Percentiles rank a stretch among this genome's conserved stretches.
Conservation (phyloP, 1,139 yeast species). For the Kodamaea fungicola region DNA sequence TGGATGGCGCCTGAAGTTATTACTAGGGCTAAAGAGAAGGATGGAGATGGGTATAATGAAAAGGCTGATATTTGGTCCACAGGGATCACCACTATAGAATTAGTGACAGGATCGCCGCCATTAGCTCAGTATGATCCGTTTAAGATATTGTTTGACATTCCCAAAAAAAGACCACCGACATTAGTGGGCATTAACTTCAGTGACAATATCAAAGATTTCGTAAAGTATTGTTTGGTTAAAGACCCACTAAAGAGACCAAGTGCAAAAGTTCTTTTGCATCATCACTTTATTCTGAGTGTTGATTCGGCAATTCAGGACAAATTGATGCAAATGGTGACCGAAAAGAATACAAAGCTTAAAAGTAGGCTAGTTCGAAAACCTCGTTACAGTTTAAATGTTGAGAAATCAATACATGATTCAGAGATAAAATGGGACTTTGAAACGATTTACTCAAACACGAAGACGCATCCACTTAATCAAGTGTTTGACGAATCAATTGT, state of each 20-base stretch:
- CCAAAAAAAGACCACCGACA: slow-evolving; percentile 64
- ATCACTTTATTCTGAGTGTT: slow-evolving; percentile 37
- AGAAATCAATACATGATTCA: background rate
- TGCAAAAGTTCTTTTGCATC: slow-evolving; percentile 42
- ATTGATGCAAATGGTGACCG: slow-evolving; percentile 9
- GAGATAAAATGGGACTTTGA: background rate
- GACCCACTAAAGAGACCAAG: slow-evolving; percentile 54
- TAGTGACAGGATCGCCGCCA: slow-evolving; percentile 74
- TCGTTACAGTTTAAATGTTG: slow-evolving; percentile 2
- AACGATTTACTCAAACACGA: background rate
- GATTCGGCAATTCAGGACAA: slow-evolving; percentile 5
- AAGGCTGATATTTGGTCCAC: slow-evolving; percentile 89
- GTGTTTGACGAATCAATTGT: too few relatives aligned
- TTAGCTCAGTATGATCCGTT: slow-evolving; percentile 66
- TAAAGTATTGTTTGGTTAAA: slow-evolving; percentile 54
- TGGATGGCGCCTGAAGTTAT: slow-evolving; percentile 96
- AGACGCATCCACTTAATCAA: too few relatives aligned
- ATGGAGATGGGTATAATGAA: slow-evolving; percentile 67
- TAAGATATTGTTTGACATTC: slow-evolving; percentile 71
- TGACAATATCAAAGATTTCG: slow-evolving; percentile 56
- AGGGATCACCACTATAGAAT: slow-evolving; percentile 78
- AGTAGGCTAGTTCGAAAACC: slow-evolving; percentile 7
- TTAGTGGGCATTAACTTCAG: slow-evolving; percentile 42
- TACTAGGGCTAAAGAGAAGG: slow-evolving; percentile 44
- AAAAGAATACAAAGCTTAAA: slow-evolving; percentile 4